These are phyloP conservation scores for Sporobolomyces pararoseus DNA, from an alignment of 768 basidiomycete species.

Conservation along the genomic window DNA sequence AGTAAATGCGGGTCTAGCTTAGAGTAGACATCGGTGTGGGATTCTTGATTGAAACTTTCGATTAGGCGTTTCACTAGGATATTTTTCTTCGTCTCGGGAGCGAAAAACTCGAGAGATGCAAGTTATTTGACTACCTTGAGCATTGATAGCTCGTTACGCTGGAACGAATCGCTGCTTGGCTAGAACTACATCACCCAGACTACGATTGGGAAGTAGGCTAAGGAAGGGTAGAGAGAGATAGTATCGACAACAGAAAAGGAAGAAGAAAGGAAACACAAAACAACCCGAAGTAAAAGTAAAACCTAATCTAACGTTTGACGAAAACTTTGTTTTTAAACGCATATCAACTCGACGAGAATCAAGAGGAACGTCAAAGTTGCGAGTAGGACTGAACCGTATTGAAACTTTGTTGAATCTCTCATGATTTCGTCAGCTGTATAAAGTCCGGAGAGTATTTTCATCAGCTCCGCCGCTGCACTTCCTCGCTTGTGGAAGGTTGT, in stretches of 20 bases:
- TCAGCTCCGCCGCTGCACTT: background rate
- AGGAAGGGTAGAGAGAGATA: too few relatives aligned
- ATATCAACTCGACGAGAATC: background rate
- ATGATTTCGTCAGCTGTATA: conserved; percentile 12
- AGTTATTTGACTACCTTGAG: background rate
- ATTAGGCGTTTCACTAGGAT: background rate
- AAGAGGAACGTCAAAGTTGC: conserved; percentile 6
- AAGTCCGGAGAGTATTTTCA: background rate
- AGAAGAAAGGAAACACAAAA: too few relatives aligned
- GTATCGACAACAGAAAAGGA: too few relatives aligned
- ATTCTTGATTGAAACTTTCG: background rate
- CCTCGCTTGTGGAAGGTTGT: background rate
- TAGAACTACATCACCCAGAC: too few relatives aligned
- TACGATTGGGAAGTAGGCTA: too few relatives aligned
- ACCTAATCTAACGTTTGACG: too few relatives aligned
- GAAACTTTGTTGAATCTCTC: background rate
- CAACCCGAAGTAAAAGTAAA: too few relatives aligned
- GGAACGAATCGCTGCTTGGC: too few relatives aligned
- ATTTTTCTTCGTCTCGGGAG: too few relatives aligned
- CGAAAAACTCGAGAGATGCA: background rate
- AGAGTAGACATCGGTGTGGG: too few relatives aligned
- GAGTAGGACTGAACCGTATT: background rate
- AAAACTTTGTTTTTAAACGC: too few relatives aligned
- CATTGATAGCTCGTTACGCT: background rate
- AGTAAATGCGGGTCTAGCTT: too few relatives aligned